These are phyloP conservation scores for Epichloe sylvatica DNA, from an alignment of 2,329 filamentous ascomycete species.

Conservation along the genomic window DNA sequence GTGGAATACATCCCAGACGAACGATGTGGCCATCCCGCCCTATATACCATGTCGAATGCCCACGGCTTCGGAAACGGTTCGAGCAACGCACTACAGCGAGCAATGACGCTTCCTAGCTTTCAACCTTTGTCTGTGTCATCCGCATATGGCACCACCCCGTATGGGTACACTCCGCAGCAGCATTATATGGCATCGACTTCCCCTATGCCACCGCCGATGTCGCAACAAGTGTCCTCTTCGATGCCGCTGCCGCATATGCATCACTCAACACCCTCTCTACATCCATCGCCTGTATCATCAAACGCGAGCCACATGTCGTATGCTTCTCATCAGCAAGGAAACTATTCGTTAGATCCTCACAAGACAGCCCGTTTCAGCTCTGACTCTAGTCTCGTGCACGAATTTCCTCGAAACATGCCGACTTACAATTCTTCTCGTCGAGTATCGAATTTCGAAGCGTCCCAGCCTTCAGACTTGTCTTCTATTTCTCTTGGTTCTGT, in stretches of 20 bases:
- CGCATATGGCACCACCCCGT: slow-evolving; percentile 2
- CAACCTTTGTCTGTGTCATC: slow-evolving; percentile 2
- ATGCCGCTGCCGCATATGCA: background rate
- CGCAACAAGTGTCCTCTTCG: slow-evolving; percentile 1
- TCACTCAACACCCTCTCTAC: slow-evolving; percentile 7
- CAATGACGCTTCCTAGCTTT: slow-evolving; percentile 13
- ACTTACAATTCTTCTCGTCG: slow-evolving; percentile 8
- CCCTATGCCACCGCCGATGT: slow-evolving; percentile 4
- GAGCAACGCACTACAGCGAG: slow-evolving; percentile 12
- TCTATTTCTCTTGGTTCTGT: slow-evolving; percentile 5
- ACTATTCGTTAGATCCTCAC: slow-evolving; percentile 11
- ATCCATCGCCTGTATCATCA: slow-evolving; percentile 6
- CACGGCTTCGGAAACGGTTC: slow-evolving; percentile 6
- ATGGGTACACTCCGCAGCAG: slow-evolving; percentile 5
- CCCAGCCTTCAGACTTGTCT: slow-evolving; percentile 8
- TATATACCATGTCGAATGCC: slow-evolving; percentile 6
- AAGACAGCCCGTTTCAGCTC: slow-evolving; percentile 8
- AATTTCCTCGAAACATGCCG: slow-evolving; percentile 15
- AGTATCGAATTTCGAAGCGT: slow-evolving; percentile 10
- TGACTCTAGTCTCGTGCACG: slow-evolving; percentile 8
- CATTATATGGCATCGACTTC: slow-evolving; percentile 2
- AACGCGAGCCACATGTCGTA: slow-evolving; percentile 1
- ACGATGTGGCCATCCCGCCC: background rate
- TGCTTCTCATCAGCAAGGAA: slow-evolving; percentile 5
- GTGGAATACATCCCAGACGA: slow-evolving; percentile 23